Evolutionary conservation across 148 eudicot genomes (phyloP).

Genomic region (Hydrangea macrophylla): DNA sequence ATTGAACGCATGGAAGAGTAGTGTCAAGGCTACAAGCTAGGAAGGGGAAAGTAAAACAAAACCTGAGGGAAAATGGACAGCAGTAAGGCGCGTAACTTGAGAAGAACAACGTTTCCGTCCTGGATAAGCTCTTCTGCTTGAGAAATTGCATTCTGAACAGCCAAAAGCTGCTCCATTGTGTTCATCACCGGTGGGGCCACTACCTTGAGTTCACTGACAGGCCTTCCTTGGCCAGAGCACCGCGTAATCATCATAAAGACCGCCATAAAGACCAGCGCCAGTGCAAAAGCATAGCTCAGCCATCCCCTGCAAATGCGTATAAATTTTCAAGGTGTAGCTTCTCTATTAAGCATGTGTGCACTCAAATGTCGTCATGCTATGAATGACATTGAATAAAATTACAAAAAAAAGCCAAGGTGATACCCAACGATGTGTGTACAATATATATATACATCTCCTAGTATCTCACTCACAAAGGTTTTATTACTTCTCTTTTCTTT

Average conservation of each 20-base stretch:
- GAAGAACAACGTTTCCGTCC: conserved; percentile 73
- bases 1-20: no score
- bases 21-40: neutral
- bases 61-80: conserved; percentile 92
- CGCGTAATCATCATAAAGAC: conserved; percentile 61
- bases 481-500: no score
- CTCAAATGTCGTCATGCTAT: no score
- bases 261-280: conserved; percentile 45
- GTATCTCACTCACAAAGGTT: no score
- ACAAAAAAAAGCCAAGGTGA: no score
- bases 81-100: conserved; percentile 72
- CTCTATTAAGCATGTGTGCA: no score
- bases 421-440: no score
- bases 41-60: neutral
- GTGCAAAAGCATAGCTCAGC: conserved; percentile 50
- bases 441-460: no score
- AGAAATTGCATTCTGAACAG: conserved; percentile 85
- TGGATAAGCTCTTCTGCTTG: conserved; percentile 82
- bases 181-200: conserved; percentile 73
- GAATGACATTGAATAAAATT: no score
- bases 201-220: conserved; percentile 63
- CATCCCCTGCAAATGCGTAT: conserved; percentile 66
- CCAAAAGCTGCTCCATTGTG: conserved; percentile 89
- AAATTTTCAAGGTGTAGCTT: no score
- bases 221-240: conserved; percentile 40